Base-by-base conservation (phyloP, 805 yeast species). In the Saccharomycopsis synnaedendra region DNA sequence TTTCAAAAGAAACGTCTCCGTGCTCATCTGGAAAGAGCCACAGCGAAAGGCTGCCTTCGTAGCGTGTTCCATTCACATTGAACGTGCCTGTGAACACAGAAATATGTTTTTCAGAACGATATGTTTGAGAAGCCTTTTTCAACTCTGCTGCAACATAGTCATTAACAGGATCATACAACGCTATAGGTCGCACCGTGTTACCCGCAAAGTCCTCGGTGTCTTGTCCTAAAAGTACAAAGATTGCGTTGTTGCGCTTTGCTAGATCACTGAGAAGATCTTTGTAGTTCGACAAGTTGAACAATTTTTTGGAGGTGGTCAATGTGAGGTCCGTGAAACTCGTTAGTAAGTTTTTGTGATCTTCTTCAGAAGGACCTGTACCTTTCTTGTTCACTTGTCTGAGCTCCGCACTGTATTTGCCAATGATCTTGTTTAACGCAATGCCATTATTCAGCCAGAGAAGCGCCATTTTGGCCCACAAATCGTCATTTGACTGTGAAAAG, bases 31-130 rank as follows among this genome's bases (percentile, higher is more conserved):
- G 45, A 41, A 32, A 51, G 29, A 38, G 47, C 54, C 49, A 51
- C 37, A 8, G 42, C 39, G 3, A 64, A 31, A 93, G 67, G 55
- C 84, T 88, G 4, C 71, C 75, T 8, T 72, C 71, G 4, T 70
- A 61, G 3, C 68, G 58, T 31, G 77, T 75, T 2, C 96, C 97
- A 57, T 87, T 85, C 19, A 89, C 76, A 58, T 93, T 93, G 60
- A 78, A 90, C 0, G 96, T 86, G 0, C 96, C 97, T 0, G 84
- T 76, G 60, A 82, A 86, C 1, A 93, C 71, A 0, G 72, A 64
- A 31, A 87, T 78, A 39, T 77, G 71, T 44, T 74, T 71, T 46
- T 72, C 71, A 7, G 80, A 71, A 1, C 90, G 78, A 59, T 74
- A 93, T 39, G 74, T 72, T 8, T 64, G 57, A 36, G 60, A 63